Percentiles rank a stretch among this genome's conserved stretches.
phyloP scores from a whole-genome alignment of 2,329 filamentous ascomycete species.

The Septoria linicola region DNA sequence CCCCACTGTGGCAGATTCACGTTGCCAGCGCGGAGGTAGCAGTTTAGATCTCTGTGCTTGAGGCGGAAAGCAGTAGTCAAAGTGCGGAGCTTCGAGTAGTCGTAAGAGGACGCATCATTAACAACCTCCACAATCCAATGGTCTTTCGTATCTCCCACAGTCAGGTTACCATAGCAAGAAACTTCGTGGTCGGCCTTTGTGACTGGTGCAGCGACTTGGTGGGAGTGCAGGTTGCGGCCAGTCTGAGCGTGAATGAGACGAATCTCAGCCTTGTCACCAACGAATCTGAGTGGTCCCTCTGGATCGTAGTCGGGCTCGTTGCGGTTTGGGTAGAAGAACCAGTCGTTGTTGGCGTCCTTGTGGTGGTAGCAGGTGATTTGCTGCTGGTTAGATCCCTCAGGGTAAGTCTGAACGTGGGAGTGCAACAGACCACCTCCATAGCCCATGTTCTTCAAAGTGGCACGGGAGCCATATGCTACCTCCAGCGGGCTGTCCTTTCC shows the following conservation, averaged over 20 bases:
- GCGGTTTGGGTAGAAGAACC: slow-evolving; percentile 97
- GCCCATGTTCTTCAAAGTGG: slow-evolving; percentile 98
- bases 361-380: slow-evolving; percentile 99
- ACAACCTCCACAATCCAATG: slow-evolving; percentile 95
- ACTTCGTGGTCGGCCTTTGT: slow-evolving; percentile 90
- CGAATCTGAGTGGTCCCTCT: slow-evolving; percentile 67
- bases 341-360: slow-evolving; percentile 99
- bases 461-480: slow-evolving; percentile 81
- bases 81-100: slow-evolving; percentile 81
- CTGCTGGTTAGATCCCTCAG: slow-evolving; percentile 89
- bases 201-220: slow-evolving; percentile 82
- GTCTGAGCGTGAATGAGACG: slow-evolving; percentile 93
- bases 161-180: slow-evolving; percentile 92
- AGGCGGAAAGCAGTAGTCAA: slow-evolving; percentile 91
- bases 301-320: slow-evolving; percentile 69
- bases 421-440: slow-evolving; percentile 95
- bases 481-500: slow-evolving; percentile 93
- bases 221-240: slow-evolving; percentile 94
- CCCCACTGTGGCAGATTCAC: slow-evolving; percentile 98
- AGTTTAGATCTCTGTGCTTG: slow-evolving; percentile 76
- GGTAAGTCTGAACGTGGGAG: slow-evolving; percentile 94
- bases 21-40: slow-evolving; percentile 92
- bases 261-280: slow-evolving; percentile 74
- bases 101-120: slow-evolving; percentile 80
- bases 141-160: slow-evolving; percentile 94